Evolutionary conservation across 2,329 filamentous ascomycete species (phyloP), one percentile per base, ranked within the genome.

Genomic region (Neopestalotiopsis clavispora): DNA sequence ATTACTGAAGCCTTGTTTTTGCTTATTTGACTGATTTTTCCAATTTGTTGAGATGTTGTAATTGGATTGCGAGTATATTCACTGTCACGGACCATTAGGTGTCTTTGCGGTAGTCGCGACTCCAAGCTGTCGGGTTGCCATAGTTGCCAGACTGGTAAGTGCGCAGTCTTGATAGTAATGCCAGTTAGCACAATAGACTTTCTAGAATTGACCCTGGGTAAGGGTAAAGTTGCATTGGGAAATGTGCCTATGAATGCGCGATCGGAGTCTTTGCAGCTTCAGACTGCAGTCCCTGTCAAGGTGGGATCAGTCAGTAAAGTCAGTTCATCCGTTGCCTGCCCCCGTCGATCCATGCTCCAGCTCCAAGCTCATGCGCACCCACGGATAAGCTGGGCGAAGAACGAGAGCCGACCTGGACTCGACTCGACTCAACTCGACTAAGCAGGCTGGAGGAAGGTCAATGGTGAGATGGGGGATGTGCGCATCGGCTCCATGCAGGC

Each of bases 401-500:
- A 17, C 17, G n/a, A 52, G 45, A 38, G 6, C 34, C 34, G 34
- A 38, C 6, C 10, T 38, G 23, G 23, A 28, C 23, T 28, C 23
- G 23, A 28, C 23, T 28, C 23, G 23, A 28, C 34, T 38, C 34
- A 10, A 38, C 34, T 52, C 45, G 7, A 52, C 17, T 52, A 5
- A 17, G 45, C 45, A 20, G 45, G n/a, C 45, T 20, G 17, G n/a
- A 52, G 17, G 45, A 65, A 10, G 17, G 23, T 13, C 10, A 23
- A 13, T 6, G 34, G 52, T 49, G 65, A 67, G 38, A 56, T 67
- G 65, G 58, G 30, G 40, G 23, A 52, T 28, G 56, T 38, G 23
- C 38, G 67, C 67, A 60, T 34, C 68, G 60, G 45, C 59, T 67
- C 66, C 70, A 75, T 76, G 75, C 75, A 78, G 72, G 74, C 69